Conservation (phyloP, 2,329 filamentous ascomycete species). For the Sphaerulina populicola region DNA sequence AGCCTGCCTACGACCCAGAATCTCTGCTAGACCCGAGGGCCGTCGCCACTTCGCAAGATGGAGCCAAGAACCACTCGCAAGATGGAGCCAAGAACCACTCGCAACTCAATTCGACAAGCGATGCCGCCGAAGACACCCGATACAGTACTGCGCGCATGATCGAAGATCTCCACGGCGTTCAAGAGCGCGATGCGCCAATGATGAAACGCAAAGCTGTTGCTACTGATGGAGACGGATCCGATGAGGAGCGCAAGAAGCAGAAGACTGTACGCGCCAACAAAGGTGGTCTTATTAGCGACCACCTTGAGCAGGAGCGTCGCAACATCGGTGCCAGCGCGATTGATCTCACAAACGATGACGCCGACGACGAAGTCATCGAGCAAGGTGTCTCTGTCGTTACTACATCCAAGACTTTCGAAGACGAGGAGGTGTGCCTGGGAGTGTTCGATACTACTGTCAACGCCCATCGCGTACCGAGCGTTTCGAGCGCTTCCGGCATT, state of each 20-base stretch:
- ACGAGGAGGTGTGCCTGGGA: slow-evolving; percentile 27
- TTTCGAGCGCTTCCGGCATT: slow-evolving; percentile 9
- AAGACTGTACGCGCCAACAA: slow-evolving; percentile 44
- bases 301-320: slow-evolving; percentile 54
- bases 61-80: background rate
- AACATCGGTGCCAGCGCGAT: slow-evolving; percentile 35
- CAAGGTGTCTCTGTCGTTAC: slow-evolving; percentile 6
- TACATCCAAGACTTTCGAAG: slow-evolving; percentile 3
- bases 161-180: slow-evolving; percentile 67
- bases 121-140: background rate
- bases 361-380: slow-evolving; percentile 20
- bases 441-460: slow-evolving; percentile 19
- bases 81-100: background rate
- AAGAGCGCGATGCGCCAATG: slow-evolving; percentile 55
- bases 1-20: slow-evolving; percentile 16
- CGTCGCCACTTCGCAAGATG: slow-evolving; percentile 10
- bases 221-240: slow-evolving; percentile 33
- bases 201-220: slow-evolving; percentile 52
- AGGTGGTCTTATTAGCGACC: slow-evolving; percentile 53
- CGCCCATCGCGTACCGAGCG: slow-evolving; percentile 20
- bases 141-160: slow-evolving; percentile 54
- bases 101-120: background rate
- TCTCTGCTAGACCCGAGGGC: slow-evolving; percentile 22
- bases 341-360: slow-evolving; percentile 48
- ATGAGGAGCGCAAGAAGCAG: slow-evolving; percentile 34